Percentiles rank a stretch among this genome's conserved stretches.
Evolutionary conservation across 2,329 filamentous ascomycete species (phyloP).

Genomic region (Aspergillus sp.): DNA sequence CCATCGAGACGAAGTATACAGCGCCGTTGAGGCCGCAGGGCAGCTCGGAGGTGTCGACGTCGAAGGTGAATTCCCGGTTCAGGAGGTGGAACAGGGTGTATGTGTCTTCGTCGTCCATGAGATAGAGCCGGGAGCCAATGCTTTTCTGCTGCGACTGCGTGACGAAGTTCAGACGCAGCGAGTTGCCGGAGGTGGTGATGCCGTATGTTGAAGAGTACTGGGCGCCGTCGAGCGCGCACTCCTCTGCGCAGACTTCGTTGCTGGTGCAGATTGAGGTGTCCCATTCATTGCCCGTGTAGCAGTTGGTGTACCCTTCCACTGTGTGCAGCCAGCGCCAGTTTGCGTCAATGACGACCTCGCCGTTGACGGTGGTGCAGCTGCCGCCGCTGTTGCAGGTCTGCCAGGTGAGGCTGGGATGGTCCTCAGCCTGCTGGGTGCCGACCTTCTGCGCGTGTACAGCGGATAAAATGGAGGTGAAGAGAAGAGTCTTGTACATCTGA

Average conservation of each 20-base stretch:
- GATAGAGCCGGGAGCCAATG: conserved; percentile 59
- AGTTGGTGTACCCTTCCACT: conserved; percentile 53
- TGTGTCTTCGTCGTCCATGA: conserved; percentile 60
- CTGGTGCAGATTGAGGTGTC: conserved; percentile 51
- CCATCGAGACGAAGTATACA: conserved; percentile 65
- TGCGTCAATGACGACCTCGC: conserved; percentile 53
- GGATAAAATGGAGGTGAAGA: conserved; percentile 15
- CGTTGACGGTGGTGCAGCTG: conserved; percentile 51
- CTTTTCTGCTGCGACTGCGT: conserved; percentile 38
- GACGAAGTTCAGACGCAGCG: conserved; percentile 51
- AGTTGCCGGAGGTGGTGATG: conserved; percentile 50
- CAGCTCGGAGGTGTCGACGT: conserved; percentile 67
- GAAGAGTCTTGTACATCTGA: conserved; percentile 15
- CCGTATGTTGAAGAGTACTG: conserved; percentile 55
- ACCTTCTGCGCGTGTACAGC: conserved; percentile 22
- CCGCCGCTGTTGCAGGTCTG: conserved; percentile 51
- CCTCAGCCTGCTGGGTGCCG: conserved; percentile 21
- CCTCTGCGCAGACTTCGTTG: conserved; percentile 51
- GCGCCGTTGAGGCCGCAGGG: conserved; percentile 72
- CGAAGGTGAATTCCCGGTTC: conserved; percentile 70
- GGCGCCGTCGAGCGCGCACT: conserved; percentile 59
- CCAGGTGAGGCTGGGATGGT: conserved; percentile 54
- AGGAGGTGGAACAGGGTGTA: conserved; percentile 67
- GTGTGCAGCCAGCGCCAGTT: conserved; percentile 62
- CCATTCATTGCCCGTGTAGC: conserved; percentile 57